phyloP scores from a whole-genome alignment of 495 filamentous ascomycete genomes.

The Trichocladium antarcticum region DNA sequence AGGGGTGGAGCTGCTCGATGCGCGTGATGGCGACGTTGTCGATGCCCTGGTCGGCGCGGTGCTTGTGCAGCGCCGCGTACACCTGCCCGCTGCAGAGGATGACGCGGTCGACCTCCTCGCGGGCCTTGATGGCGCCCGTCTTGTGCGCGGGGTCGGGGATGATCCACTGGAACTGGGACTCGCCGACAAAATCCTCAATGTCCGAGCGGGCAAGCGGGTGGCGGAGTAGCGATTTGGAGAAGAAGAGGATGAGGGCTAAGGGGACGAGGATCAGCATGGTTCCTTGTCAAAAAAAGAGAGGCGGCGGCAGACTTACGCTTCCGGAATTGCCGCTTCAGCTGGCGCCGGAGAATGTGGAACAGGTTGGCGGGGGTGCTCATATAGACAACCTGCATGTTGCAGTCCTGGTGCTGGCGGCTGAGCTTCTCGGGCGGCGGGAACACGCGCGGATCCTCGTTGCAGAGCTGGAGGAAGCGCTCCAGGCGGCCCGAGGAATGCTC shows the following conservation, averaged over 20 bases:
- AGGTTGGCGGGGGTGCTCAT: conserved; percentile 87
- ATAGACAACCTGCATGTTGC: conserved; percentile 97
- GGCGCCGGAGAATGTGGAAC: conserved; percentile 91
- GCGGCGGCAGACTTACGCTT: conserved; percentile 60
- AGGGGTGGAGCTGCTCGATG: conserved; percentile 94
- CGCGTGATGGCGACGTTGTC: conserved; percentile 87
- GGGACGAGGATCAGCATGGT: conserved; percentile 28
- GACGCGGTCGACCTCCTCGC: conserved; percentile 83
- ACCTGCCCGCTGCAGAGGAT: conserved; percentile 93
- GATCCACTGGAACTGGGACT: conserved; percentile 93
- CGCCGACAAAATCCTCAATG: conserved; percentile 78
- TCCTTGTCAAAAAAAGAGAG: not conserved
- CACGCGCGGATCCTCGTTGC: conserved; percentile 91
- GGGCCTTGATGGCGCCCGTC: conserved; percentile 56
- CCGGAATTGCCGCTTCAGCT: conserved; percentile 98
- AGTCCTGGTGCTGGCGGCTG: conserved; percentile 96
- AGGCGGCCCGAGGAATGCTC: conserved; percentile 97
- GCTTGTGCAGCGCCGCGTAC: conserved; percentile 78
- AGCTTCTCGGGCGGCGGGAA: conserved; percentile 82
- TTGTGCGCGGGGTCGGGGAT: conserved; percentile 78
- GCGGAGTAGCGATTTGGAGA: conserved; percentile 88
- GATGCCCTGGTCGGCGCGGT: conserved; percentile 73
- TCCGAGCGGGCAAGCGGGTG: conserved; percentile 82
- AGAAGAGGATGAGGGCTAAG: conserved; percentile 86
- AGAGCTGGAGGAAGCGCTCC: conserved; percentile 94